Base-by-base conservation (phyloP, 1,284 basidiomycete genomes). In the Cryptococcus sp. region DNA sequence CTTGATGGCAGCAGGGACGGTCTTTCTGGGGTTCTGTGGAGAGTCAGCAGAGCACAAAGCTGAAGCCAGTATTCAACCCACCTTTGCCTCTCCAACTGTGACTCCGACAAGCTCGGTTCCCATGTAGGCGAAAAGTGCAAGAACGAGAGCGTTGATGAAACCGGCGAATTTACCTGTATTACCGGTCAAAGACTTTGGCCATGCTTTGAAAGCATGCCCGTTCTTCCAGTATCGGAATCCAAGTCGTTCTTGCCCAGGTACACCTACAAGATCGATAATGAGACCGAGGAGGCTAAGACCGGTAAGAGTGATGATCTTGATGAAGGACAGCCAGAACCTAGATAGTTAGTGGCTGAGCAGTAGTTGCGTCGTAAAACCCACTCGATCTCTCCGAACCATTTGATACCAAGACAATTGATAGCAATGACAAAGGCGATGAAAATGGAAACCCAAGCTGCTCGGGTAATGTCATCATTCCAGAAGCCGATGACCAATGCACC, bases 211-310 rank as follows among this genome's bases (percentile, higher is more conserved):
- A 0, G 72, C 70, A 38, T 56, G 57, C 10, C 66, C 66, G 45
- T 79, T 63, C 49, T 80, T 69, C 83, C 84, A 86, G 71, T 83
- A 79, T 5, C 82, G 75, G 68, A 79, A 78, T 31, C 85, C 82
- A 65, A 86, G 82, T 3, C 79, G 79, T 56, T 86, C 84, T 50
- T 81, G 80, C n/a, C 80, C 74, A 1, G 86, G 84, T 48, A 83
- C 85, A 58, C 83, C 86, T 49, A 86, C 85, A 32, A 86, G 82
- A 79, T 87, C 85, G 53, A 84, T 82, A 58, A 78, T 70, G 48
- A 76, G 64, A 50, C 83, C 83, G 61, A 86, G 81, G 23, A 80
- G 66, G 62, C 86, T 82, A 7, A 87, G 73, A 31, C 85, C 84
- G 55, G 82, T 74, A 14, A 84, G 78, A 2, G 84, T 78, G 45